Conservation (phyloP, 768 basidiomycete genomes). For the Hebeloma cylindrosporum region DNA sequence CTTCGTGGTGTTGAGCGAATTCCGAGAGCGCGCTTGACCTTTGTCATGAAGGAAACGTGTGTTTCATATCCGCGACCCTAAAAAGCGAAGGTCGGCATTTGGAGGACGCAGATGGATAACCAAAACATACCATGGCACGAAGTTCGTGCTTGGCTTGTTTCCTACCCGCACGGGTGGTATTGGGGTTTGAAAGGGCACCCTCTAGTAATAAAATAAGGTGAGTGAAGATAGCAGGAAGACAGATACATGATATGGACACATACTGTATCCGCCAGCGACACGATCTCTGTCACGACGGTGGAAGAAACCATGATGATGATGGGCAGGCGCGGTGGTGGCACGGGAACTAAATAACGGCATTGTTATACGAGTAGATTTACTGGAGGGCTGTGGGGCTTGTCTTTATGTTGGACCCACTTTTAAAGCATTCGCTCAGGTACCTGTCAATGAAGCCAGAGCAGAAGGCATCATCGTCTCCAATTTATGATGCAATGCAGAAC, state of each 20-base stretch:
- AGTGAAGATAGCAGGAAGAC: neutral
- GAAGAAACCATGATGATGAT: constrained; percentile 23
- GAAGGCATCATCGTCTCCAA: no score
- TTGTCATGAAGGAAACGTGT: constrained; percentile 52
- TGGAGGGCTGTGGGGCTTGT: no score
- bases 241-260: constrained; percentile 14
- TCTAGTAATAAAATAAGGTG: constrained; percentile 28
- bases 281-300: constrained; percentile 42
- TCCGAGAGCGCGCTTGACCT: constrained; percentile 51
- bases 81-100: neutral
- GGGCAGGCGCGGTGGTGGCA: constrained; percentile 4
- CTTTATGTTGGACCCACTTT: no score
- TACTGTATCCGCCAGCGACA: constrained; percentile 51
- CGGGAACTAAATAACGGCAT: no score
- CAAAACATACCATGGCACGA: constrained; percentile 42
- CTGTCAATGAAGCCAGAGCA: no score
- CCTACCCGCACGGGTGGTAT: constrained; percentile 45
- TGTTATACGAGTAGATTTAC: no score
- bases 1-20: constrained; percentile 45
- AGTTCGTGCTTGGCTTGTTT: constrained; percentile 48
- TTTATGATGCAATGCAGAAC: no score
- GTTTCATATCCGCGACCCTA: constrained; percentile 45
- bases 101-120: no score
- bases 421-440: no score
- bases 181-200: constrained; percentile 51